Evolutionary conservation across 1,284 basidiomycete genomes (phyloP).

Genomic region (Leccinum pachyderme): DNA sequence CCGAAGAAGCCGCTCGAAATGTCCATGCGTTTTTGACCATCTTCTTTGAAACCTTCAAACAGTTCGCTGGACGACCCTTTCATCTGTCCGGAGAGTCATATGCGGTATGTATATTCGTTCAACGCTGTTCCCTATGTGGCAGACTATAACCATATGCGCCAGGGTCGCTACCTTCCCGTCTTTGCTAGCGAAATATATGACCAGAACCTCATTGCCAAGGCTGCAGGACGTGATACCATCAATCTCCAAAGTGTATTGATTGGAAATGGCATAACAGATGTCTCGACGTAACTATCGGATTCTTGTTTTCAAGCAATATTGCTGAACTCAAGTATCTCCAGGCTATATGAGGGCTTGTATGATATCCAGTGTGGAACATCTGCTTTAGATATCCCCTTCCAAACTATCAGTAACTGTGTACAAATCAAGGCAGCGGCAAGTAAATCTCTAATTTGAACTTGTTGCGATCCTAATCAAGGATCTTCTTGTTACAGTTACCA

Average conservation of each 20-base stretch:
- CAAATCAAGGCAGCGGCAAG: conserved; percentile 59
- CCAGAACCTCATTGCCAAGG: conserved; percentile 57
- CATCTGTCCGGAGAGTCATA: conserved; percentile 75
- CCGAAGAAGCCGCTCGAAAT: conserved; percentile 72
- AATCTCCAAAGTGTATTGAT: conserved; percentile 68
- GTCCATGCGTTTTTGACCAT: conserved; percentile 70
- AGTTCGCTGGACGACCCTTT: conserved; percentile 61
- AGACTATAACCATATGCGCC: neutral
- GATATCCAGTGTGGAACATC: conserved; percentile 62
- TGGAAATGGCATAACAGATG: conserved; percentile 63
- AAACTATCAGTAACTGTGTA: conserved; percentile 55
- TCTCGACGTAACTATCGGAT: conserved; percentile 46
- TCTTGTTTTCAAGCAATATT: neutral
- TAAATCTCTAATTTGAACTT: conserved; percentile 3
- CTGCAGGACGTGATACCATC: conserved; percentile 57
- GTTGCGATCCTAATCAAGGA: neutral
- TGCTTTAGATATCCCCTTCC: conserved; percentile 54
- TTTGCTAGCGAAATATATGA: conserved; percentile 81
- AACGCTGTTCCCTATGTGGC: neutral
- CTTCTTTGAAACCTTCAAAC: conserved; percentile 74
- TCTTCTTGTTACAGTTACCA: conserved; percentile 42
- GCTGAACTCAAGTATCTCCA: conserved; percentile 21
- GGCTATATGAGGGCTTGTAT: conserved; percentile 59
- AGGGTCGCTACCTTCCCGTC: conserved; percentile 79
- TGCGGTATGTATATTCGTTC: conserved; percentile 39